Evolutionary conservation across 2,329 filamentous ascomycete genomes (phyloP), one percentile per base, ranked within the genome.

Genomic region (Ophiocordyceps australis): DNA sequence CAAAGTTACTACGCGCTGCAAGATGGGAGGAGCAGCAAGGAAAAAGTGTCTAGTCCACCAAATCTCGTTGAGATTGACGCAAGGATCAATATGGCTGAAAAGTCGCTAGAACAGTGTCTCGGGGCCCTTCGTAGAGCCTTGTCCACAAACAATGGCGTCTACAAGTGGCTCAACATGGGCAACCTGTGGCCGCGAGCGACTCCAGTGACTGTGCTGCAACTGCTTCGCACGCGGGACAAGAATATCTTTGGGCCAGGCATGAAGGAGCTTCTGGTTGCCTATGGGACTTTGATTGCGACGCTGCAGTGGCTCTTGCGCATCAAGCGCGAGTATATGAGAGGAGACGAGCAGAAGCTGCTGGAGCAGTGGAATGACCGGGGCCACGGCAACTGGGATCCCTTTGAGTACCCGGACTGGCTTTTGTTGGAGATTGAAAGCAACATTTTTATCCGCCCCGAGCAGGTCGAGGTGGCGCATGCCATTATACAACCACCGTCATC

Each of bases 341-440:
- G 17, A 8, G 16, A 28, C 13, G 5, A 20, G 9, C 15, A 18
- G 9, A 23, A 9, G 17, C 21, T 24, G 7, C 10, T 20, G 5
- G 21, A 28, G 17, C 16, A 20, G 2, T 20, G 12, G 4, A 8
- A 7, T 4, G 17, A 24, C 9, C 14, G 11, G 11, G 21, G 26
- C 8, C 71, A 76, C 35, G 39, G 37, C 0, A 65, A 70, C 17
- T 77, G 72, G 72, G 38, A 51, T 3, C 60, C 67, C 0, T n/a
- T 40, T 0, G 45, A 65, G 0, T 42, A 59, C 17, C 54, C 68
- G 0, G 73, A 80, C 36, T 77, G 71, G 65, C 41, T 80, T 0
- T 48, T 80, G 0, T 44, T 81, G 0, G 74, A 80, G 32, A 61
- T 80, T 10, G 74, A 80, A 26, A 54, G 60, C 0, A 59, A 75